phyloP scores from a whole-genome alignment of 2,329 filamentous ascomycete species.

The Aspergillus fumigatiaffinis region DNA sequence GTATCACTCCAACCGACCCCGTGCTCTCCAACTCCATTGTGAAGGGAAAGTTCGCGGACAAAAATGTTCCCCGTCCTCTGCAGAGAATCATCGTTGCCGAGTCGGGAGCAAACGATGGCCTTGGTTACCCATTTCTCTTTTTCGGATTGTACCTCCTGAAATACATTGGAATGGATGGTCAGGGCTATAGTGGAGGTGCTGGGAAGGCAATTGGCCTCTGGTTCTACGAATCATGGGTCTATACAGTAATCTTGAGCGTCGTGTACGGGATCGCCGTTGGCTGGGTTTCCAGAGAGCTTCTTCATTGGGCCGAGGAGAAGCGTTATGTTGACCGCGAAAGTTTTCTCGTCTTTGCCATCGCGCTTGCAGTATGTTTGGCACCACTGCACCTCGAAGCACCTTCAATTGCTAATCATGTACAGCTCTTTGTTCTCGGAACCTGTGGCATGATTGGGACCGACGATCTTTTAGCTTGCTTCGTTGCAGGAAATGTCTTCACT shows the following conservation, averaged over 20 bases:
- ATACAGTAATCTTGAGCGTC: slow-evolving; percentile 74
- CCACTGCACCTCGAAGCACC: not conserved
- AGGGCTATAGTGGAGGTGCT: slow-evolving; percentile 55
- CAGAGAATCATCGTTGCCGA: slow-evolving; percentile 79
- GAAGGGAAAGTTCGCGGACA: slow-evolving; percentile 88
- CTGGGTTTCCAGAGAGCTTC: slow-evolving; percentile 73
- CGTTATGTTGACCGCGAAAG: slow-evolving; percentile 83
- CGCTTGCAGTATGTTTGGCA: slow-evolving; percentile 59
- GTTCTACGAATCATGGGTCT: slow-evolving; percentile 83
- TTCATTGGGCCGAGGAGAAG: slow-evolving; percentile 78
- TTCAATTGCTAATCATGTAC: slow-evolving; percentile 8
- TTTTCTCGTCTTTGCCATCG: slow-evolving; percentile 81
- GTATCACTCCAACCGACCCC: slow-evolving; percentile 89
- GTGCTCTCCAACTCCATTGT: slow-evolving; percentile 85
- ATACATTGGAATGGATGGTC: slow-evolving; percentile 60
- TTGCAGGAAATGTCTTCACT: slow-evolving; percentile 85
- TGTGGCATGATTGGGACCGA: slow-evolving; percentile 84
- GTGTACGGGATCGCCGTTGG: slow-evolving; percentile 74
- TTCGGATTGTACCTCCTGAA: slow-evolving; percentile 79
- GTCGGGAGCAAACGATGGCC: slow-evolving; percentile 82
- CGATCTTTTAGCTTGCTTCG: slow-evolving; percentile 86
- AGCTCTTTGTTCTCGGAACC: slow-evolving; percentile 80
- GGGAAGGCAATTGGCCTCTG: slow-evolving; percentile 69
- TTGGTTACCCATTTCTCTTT: slow-evolving; percentile 86
- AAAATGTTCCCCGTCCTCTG: slow-evolving; percentile 76